Evolutionary conservation across 2,329 filamentous ascomycete species (phyloP).

Genomic region (Pseudogymnoascus sp.): DNA sequence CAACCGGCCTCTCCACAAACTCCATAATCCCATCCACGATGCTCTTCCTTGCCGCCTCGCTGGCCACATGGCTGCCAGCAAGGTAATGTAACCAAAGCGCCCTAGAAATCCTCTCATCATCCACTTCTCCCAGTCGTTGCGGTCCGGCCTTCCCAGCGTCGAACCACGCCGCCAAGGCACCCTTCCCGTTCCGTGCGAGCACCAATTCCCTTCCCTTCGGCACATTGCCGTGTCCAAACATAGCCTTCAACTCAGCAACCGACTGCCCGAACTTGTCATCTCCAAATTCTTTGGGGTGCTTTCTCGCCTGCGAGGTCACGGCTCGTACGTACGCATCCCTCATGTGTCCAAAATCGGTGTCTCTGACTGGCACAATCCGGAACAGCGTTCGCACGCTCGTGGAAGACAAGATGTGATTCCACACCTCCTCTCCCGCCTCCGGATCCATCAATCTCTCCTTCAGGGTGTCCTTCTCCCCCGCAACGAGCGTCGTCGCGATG

Average conservation of each 20-base stretch:
- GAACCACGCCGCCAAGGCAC: conserved; percentile 60
- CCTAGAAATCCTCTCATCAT: conserved; percentile 71
- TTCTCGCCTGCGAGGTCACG: conserved; percentile 62
- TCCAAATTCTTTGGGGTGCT: conserved; percentile 44
- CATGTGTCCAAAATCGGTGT: conserved; percentile 89
- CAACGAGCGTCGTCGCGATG: conserved; percentile 72
- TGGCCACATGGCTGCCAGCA: conserved; percentile 77
- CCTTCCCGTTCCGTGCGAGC: conserved; percentile 57
- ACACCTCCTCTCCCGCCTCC: conserved; percentile 59
- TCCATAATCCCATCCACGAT: conserved; percentile 83
- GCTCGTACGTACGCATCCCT: conserved; percentile 85
- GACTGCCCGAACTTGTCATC: conserved; percentile 70
- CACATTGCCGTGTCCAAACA: conserved; percentile 76
- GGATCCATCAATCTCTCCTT: conserved; percentile 62
- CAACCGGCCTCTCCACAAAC: conserved; percentile 79
- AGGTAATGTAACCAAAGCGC: conserved; percentile 87
- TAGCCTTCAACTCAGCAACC: conserved; percentile 66
- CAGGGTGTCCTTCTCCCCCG: conserved; percentile 69
- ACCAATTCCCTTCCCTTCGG: conserved; percentile 74
- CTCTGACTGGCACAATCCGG: conserved; percentile 79
- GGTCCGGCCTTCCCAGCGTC: conserved; percentile 42
- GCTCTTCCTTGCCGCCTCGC: conserved; percentile 68
- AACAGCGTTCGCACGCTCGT: conserved; percentile 67
- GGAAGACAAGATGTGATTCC: conserved; percentile 61
- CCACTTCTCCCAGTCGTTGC: conserved; percentile 59